Evolutionary conservation across 2,329 filamentous ascomycete genomes (phyloP).

Genomic region (Ceratocystis huliohia): DNA sequence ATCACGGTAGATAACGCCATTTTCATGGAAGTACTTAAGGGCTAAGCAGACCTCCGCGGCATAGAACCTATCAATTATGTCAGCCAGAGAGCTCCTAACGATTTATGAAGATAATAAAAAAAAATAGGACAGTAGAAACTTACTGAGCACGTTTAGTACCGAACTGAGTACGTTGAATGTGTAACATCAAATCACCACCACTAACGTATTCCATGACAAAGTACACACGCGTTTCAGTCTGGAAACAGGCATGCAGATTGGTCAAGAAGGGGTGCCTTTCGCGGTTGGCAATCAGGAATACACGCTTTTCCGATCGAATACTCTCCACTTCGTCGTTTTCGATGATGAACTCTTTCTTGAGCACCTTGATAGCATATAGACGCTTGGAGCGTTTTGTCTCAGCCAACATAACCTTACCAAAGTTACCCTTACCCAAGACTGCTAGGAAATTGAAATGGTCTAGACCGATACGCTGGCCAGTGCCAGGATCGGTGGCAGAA

Average conservation of each 20-base stretch:
- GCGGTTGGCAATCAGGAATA: slow-evolving; percentile 93
- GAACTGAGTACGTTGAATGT: slow-evolving; percentile 94
- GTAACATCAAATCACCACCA: slow-evolving; percentile 96
- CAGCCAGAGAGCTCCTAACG: not conserved
- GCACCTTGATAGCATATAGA: slow-evolving; percentile 93
- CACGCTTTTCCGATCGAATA: slow-evolving; percentile 91
- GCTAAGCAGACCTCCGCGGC: slow-evolving; percentile 94
- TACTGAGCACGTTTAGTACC: slow-evolving; percentile 91
- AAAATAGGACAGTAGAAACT: slow-evolving; percentile 29
- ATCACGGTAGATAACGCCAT: slow-evolving; percentile 97
- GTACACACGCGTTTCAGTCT: slow-evolving; percentile 95
- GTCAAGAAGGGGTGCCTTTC: slow-evolving; percentile 92
- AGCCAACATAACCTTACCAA: slow-evolving; percentile 98
- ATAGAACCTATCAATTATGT: slow-evolving; percentile 61
- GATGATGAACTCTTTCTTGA: slow-evolving; percentile 99
- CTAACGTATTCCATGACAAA: slow-evolving; percentile 99
- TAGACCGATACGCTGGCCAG: slow-evolving; percentile 74
- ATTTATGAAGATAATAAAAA: not conserved
- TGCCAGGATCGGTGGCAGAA: slow-evolving; percentile 58
- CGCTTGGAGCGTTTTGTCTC: slow-evolving; percentile 89
- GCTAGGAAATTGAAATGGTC: slow-evolving; percentile 99
- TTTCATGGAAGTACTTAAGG: slow-evolving; percentile 98
- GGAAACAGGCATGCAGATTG: slow-evolving; percentile 94
- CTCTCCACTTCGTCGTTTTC: slow-evolving; percentile 99
- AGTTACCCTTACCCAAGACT: slow-evolving; percentile 96